Base-by-base conservation (phyloP, 768 basidiomycete species). In the Mycena galopus region DNA sequence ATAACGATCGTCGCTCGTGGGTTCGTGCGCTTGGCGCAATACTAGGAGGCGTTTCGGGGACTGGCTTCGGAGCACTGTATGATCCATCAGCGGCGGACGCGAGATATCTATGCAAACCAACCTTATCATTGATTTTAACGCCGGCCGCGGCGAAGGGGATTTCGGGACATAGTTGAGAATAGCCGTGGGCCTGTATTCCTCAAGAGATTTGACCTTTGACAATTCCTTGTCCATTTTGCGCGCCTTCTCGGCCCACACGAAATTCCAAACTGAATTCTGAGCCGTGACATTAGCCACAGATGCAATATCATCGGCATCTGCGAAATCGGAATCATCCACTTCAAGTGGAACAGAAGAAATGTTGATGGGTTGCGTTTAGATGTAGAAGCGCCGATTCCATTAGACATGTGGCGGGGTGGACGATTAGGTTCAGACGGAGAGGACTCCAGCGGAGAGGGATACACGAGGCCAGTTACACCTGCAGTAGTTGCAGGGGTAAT, bases 131-230 rank as follows among this genome's bases (percentile, higher is more conserved):
- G 51, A 42, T 61, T 67, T 69, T 23, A 71, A 75, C 10, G 63
- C 21, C 30, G 70, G 70, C 64, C 69, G 74, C 42, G 70, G 74
- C 58, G 71, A 75, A 62, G 70, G 71, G 23, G 70, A 32, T 39
- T 33, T 44, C 8, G 44, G 55, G 35, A 55, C 25, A 51, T 42
- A 27, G 42, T 29, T 53, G 21, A 47, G 25, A 47, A 58, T 29
- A 5, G 16, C 16, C 44, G 56, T 64, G 19, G 42, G 77, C 35
- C 37, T 68, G 61, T 73, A 70, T 19, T 32, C 77, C 77, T 85
- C 86, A 11, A 88, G 79, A 58, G 87, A 88, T 79, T 83, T 84
- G 65, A 88, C 86, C 77, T 88, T 88, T 33, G 84, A 79, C 53
- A 84, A 85, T 66, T 82, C 78, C 61, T 81, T 82, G 39, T 83